Base-by-base conservation (phyloP, 164 flowering plant species). In the Protea cynaroides region DNA sequence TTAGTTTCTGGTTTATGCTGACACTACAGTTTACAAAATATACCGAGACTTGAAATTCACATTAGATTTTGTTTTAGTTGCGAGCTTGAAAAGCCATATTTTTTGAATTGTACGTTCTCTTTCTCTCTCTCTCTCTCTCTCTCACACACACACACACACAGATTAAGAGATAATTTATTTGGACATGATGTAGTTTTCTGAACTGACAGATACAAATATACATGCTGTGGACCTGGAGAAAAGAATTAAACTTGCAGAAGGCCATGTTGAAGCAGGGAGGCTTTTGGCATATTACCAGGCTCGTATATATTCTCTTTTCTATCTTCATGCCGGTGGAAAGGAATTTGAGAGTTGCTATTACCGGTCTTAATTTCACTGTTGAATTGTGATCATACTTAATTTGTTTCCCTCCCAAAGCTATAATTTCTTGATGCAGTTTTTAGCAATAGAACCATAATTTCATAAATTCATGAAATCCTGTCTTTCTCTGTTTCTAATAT, bases 251-350 rank as follows among this genome's bases (percentile, higher is more conserved):
- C 63, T 78, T 73, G 94, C 96, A 46, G 96, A 86, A 77, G 94
- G 85, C 50, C 97, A 92, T 77, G 70, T 95, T 67, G 97, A 92
- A 80, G 96, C 88, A 17, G 99, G 97, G 61, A 84, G 97, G 69
- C 83, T 95, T 25, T 79, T 95, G 86, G 78, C 92, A 37, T 79
- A 78, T 72, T 92, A 95, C 74, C 97, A 95, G 97, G 99, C 87
- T 56, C 3, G 24, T 44, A 8, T 59, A 6, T 29, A 29, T 50
- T 65, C 8, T 51, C 50, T 40, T 47, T 64, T 29, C 40, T 44
- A 12, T 58, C 40, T 56, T 12, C 19, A 22, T 24, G 15, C 9
- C 56, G 17, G 3, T 8, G 8, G 9, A 40, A 40, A 40, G 46
- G 46, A 40, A 40, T 40, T 12, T 40, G 46, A 40, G 46, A 40